Conservation (phyloP, 352 stramenopile species). For the Phytophthora foliorum region DNA sequence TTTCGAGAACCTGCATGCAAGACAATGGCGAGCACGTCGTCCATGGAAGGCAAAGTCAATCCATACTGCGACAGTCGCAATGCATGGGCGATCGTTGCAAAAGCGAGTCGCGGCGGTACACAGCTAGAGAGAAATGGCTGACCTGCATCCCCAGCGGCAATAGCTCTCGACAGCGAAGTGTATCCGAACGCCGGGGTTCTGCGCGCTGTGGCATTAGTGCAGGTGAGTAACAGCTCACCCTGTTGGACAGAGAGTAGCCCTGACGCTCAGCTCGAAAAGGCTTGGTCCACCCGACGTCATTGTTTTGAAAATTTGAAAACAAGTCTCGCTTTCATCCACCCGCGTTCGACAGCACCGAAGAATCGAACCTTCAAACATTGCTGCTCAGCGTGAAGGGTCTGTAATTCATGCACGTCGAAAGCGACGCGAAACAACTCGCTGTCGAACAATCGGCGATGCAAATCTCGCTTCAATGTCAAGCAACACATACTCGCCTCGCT, state of each 20-base stretch:
- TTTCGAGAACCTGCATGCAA: not conserved
- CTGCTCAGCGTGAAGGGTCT: not conserved
- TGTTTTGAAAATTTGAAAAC: conserved; percentile 38
- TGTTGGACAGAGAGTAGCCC: conserved; percentile 27
- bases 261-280: conserved; percentile 13
- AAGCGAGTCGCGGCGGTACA: not conserved
- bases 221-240: conserved; percentile 19
- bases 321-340: conserved; percentile 18
- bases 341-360: not conserved
- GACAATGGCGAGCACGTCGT: not conserved
- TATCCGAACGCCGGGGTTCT: conserved; percentile 33
- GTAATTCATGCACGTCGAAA: not conserved
- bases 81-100: not conserved
- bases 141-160: not conserved
- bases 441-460: conserved; percentile 30
- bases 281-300: not conserved
- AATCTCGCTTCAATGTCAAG: conserved; percentile 12
- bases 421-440: not conserved
- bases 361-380: not conserved
- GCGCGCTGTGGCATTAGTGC: conserved; percentile 9
- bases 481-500: conserved; percentile 11
- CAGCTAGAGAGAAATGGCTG: conserved; percentile 1
- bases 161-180: conserved; percentile 5
- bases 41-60: conserved; percentile 10
- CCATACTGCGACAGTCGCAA: conserved; percentile 9